Conservation (phyloP, 106 monocot genomes). For the Dendrobium chrysotoxum region DNA sequence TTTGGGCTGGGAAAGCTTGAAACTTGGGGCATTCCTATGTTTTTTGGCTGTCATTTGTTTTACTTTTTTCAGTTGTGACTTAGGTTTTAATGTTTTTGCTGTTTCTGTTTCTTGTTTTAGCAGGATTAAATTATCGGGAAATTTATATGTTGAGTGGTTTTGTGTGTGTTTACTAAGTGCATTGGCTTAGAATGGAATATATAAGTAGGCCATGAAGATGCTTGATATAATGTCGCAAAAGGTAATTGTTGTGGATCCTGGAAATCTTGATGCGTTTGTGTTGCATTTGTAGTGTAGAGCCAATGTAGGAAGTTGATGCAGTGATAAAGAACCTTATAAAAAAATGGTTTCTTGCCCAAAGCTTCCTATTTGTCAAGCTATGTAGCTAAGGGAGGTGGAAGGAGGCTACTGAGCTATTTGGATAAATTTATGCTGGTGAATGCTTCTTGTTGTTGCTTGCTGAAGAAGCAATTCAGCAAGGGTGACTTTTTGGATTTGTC, state of each 20-base stretch:
- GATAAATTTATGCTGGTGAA: conserved; percentile 22
- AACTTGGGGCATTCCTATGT: background rate
- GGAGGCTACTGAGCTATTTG: conserved; percentile 31
- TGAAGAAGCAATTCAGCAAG: conserved; percentile 24
- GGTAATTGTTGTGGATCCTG: conserved; percentile 6
- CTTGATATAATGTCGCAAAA: conserved; percentile 15
- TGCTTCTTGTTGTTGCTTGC: conserved; percentile 12
- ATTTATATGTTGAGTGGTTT: conserved; percentile 2
- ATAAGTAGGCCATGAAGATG: conserved; percentile 17
- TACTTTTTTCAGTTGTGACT: background rate
- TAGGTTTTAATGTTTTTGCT: background rate
- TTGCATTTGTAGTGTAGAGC: conserved; percentile 32
- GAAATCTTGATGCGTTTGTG: conserved; percentile 18
- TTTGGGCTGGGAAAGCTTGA: background rate
- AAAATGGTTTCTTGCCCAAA: conserved; percentile 10
- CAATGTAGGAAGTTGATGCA: conserved; percentile 10
- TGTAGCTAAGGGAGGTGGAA: conserved; percentile 14
- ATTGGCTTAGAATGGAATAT: conserved; percentile 17
- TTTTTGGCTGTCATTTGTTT: background rate
- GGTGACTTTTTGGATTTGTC: conserved; percentile 17
- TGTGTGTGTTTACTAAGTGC: conserved; percentile 18
- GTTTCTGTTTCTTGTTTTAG: background rate
- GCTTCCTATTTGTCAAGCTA: conserved; percentile 18
- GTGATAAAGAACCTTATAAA: conserved; percentile 20
- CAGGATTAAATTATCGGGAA: background rate